Conservation (phyloP, 257 asterid genomes). For the Scutellaria galericulata region DNA sequence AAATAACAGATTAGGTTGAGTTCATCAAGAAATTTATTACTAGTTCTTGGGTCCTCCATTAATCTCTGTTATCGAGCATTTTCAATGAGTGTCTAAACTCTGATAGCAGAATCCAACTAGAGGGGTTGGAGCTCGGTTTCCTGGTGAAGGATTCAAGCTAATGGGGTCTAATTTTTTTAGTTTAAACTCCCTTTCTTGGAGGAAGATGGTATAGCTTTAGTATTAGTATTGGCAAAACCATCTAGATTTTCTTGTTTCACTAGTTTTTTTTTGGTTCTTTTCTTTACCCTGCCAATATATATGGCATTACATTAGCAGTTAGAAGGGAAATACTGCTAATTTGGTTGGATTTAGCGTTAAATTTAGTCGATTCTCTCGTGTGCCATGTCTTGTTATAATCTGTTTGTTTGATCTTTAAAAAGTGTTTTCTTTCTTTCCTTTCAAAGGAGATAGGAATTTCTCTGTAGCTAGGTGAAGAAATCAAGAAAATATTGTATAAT, state of each 20-base stretch:
- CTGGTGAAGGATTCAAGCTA: constrained; percentile 46
- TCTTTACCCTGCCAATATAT: constrained; percentile 34
- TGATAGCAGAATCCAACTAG: constrained; percentile 49
- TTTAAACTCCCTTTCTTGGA: constrained; percentile 42
- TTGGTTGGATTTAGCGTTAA: constrained; percentile 38
- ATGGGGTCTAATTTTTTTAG: constrained; percentile 54
- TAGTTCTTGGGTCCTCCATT: constrained; percentile 31
- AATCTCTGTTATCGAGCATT: constrained; percentile 46
- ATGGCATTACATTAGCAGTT: constrained; percentile 42
- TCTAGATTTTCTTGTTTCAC: constrained; percentile 35
- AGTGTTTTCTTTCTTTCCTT: constrained; percentile 17
- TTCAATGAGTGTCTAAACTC: constrained; percentile 37
- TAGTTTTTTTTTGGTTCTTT: constrained; percentile 21
- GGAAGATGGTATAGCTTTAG: constrained; percentile 53
- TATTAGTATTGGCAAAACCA: constrained; percentile 48
- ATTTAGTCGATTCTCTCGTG: constrained; percentile 25
- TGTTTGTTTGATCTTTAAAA: constrained; percentile 31
- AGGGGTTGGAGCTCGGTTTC: constrained; percentile 74
- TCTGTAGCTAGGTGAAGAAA: constrained; percentile 28
- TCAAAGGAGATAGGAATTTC: constrained; percentile 37
- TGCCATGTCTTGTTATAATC: constrained; percentile 18
- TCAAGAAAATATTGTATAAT: constrained; percentile 28
- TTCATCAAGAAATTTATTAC: constrained; percentile 32
- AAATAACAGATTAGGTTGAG: constrained; percentile 47
- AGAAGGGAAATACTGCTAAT: constrained; percentile 42